Evolutionary conservation across 2,329 filamentous ascomycete genomes (phyloP).

Genomic region (Huntiella moniliformis): DNA sequence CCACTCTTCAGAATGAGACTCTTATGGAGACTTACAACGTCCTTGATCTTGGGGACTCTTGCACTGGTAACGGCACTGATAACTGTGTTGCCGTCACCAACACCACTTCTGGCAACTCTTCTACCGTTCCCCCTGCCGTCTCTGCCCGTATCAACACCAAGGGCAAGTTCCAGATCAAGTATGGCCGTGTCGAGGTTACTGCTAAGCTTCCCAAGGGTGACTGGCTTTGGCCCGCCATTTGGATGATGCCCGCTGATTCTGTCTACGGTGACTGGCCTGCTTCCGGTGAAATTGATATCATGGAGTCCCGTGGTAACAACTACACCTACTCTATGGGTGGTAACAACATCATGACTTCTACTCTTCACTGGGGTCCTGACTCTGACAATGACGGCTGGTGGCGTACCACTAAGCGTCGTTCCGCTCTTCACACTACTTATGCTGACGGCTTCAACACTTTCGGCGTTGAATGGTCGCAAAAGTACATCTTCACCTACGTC

Average conservation of each 20-base stretch:
- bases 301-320: conserved; percentile 69
- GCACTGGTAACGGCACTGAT: conserved; percentile 38
- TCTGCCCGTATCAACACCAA: conserved; percentile 65
- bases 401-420: conserved; percentile 61
- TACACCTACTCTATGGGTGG: conserved; percentile 57
- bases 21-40: conserved; percentile 47
- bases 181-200: conserved; percentile 62
- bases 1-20: conserved; percentile 52
- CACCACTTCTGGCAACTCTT: conserved; percentile 47
- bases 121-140: conserved; percentile 57
- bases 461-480: conserved; percentile 71
- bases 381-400: conserved; percentile 59
- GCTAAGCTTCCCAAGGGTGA: conserved; percentile 61
- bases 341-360: conserved; percentile 62
- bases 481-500: conserved; percentile 76
- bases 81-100: conserved; percentile 56
- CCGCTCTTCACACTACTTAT: conserved; percentile 58
- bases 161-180: conserved; percentile 52
- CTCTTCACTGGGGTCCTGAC: conserved; percentile 69
- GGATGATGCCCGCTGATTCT: conserved; percentile 61
- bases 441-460: conserved; percentile 52
- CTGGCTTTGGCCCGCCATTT: conserved; percentile 86
- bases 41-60: conserved; percentile 52
- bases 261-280: conserved; percentile 61
- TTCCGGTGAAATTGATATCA: conserved; percentile 71